Percentiles rank a stretch among this genome's conserved stretches.
Evolutionary conservation across 2,329 filamentous ascomycete species (phyloP).

Genomic region (Aspergillus pseudoglaucus): DNA sequence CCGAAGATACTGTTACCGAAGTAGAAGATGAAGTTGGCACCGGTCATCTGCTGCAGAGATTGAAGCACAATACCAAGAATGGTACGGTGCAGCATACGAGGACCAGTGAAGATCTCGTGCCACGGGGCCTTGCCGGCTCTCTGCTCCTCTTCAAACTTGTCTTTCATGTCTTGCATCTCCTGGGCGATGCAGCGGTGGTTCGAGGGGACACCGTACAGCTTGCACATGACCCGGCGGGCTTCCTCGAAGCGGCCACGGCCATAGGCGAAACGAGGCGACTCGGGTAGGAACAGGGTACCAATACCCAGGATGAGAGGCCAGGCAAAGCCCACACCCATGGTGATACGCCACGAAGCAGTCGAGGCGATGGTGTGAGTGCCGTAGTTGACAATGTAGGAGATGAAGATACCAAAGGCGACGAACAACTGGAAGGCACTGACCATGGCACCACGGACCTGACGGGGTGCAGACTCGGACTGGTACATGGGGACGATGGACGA

Average conservation of each 20-base stretch:
- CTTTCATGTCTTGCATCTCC: slow-evolving; percentile 54
- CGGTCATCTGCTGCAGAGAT: slow-evolving; percentile 43
- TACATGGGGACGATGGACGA: slow-evolving; percentile 44
- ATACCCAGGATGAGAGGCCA: slow-evolving; percentile 50
- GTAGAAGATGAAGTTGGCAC: slow-evolving; percentile 48
- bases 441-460: slow-evolving; percentile 44
- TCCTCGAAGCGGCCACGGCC: slow-evolving; percentile 47
- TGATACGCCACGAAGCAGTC: slow-evolving; percentile 44
- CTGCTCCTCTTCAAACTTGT: slow-evolving; percentile 52
- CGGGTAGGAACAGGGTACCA: slow-evolving; percentile 51
- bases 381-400: slow-evolving; percentile 45
- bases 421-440: slow-evolving; percentile 45
- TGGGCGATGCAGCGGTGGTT: slow-evolving; percentile 50
- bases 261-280: slow-evolving; percentile 55
- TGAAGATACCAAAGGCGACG: slow-evolving; percentile 45
- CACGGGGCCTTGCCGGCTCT: slow-evolving; percentile 34
- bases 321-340: slow-evolving; percentile 54
- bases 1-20: slow-evolving; percentile 57
- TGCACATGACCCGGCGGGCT: slow-evolving; percentile 48
- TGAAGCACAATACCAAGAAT: slow-evolving; percentile 41
- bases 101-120: slow-evolving; percentile 42
- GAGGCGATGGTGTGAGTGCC: slow-evolving; percentile 36
- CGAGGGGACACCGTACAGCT: slow-evolving; percentile 50
- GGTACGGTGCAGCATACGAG: slow-evolving; percentile 43
- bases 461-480: slow-evolving; percentile 41